phyloP scores from a whole-genome alignment of 345 rosid species.

The Melaleuca alternifolia region DNA sequence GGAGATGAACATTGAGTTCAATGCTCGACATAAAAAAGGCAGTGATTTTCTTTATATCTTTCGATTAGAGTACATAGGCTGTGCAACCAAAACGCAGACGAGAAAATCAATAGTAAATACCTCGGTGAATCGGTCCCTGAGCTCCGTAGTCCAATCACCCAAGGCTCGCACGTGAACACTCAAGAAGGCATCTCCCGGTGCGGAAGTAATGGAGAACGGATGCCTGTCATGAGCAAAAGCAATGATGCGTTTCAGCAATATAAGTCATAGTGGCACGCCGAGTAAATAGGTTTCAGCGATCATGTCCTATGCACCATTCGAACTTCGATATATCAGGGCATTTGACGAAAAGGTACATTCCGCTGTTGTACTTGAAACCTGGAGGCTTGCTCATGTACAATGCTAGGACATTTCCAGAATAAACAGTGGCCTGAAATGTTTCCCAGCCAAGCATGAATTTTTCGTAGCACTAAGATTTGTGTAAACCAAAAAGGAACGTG shows the following conservation, averaged over 20 bases:
- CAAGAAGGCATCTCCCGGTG: conserved; percentile 76
- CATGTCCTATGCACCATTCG: conserved; percentile 49
- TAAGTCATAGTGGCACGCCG: neutral
- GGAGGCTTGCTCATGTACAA: conserved; percentile 76
- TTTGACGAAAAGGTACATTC: conserved; percentile 91
- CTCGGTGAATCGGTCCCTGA: conserved; percentile 40
- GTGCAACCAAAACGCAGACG: neutral
- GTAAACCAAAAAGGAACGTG: neutral
- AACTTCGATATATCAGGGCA: conserved; percentile 68
- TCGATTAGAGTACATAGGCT: neutral
- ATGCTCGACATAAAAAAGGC: neutral
- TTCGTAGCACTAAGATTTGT: neutral
- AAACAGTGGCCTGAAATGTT: conserved; percentile 63
- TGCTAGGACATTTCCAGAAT: conserved; percentile 87
- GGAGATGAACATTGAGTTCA: neutral
- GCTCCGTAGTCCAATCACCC: conserved; percentile 18
- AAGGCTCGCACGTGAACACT: conserved; percentile 82
- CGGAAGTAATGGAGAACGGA: conserved; percentile 96
- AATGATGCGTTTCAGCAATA: neutral
- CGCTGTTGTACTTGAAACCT: conserved; percentile 75
- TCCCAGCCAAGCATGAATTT: neutral
- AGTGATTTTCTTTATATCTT: neutral
- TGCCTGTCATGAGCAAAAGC: conserved; percentile 40
- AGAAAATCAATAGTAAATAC: conserved; percentile 2
- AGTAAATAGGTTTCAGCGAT: neutral